Percentiles rank a stretch among this genome's conserved stretches.
These are phyloP conservation scores for Irpex sp. DNA, from an alignment of 1,284 basidiomycete genomes.

Conservation along the genomic window DNA sequence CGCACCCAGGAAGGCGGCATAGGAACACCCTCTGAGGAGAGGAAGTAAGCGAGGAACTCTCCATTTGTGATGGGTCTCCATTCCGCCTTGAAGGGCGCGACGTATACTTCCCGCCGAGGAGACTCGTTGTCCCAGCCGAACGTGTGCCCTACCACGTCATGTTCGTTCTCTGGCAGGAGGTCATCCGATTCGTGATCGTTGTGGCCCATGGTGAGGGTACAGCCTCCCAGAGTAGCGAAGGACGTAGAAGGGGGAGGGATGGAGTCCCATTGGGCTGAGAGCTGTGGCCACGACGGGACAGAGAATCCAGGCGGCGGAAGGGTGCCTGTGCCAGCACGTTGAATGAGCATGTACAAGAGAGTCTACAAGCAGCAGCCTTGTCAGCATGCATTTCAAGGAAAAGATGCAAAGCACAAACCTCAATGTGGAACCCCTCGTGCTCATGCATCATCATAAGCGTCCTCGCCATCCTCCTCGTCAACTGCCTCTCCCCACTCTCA, in stretches of 20 bases:
- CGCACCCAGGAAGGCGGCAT: constrained; percentile 61
- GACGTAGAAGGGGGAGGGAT: constrained; percentile 32
- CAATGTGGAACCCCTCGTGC: constrained; percentile 85
- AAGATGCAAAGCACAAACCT: constrained; percentile 38
- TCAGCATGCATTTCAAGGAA: neutral
- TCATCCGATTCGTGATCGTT: constrained; percentile 80
- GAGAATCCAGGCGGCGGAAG: constrained; percentile 73
- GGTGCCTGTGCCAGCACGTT: constrained; percentile 66
- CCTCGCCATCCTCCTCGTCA: constrained; percentile 66
- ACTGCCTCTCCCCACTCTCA: constrained; percentile 43
- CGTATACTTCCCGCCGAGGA: constrained; percentile 50
- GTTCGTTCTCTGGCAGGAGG: constrained; percentile 26
- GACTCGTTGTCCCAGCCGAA: constrained; percentile 96
- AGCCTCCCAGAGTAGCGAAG: constrained; percentile 49
- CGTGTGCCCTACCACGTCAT: constrained; percentile 44
- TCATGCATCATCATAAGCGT: constrained; percentile 82
- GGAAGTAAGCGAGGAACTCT: constrained; percentile 56
- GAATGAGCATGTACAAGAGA: constrained; percentile 88
- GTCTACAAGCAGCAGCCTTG: constrained; percentile 47
- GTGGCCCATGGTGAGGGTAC: constrained; percentile 66
- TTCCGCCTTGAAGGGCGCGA: constrained; percentile 59
- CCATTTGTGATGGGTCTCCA: constrained; percentile 78
- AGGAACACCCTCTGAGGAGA: constrained; percentile 25
- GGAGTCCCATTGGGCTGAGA: constrained; percentile 54
- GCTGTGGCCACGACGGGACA: constrained; percentile 63